A percentile compares a stretch with the other conserved stretches of the same genome.
Conservation (phyloP, 2,329 filamentous ascomycete genomes). For the Fusarium newnesense region DNA sequence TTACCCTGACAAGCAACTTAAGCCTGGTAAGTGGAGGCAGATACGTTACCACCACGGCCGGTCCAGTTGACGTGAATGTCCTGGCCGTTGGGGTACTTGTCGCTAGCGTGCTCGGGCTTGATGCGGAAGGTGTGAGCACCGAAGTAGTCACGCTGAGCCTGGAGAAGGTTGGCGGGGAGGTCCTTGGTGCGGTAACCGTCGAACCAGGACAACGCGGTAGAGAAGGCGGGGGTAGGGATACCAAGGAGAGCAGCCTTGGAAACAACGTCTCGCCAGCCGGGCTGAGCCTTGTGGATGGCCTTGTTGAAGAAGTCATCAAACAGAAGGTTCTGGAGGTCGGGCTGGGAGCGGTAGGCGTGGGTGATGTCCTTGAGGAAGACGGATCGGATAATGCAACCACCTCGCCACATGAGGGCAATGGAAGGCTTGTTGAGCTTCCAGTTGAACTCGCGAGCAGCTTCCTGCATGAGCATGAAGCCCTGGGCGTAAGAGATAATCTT, state of each 20-base stretch:
- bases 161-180: conserved; percentile 96
- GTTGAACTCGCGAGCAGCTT: conserved; percentile 94
- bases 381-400: conserved; percentile 99
- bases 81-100: conserved; percentile 84
- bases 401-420: conserved; percentile 99
- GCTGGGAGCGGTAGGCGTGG: conserved; percentile 91
- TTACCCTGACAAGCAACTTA: conserved; percentile 59
- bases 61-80: conserved; percentile 99
- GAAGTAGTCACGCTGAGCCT: conserved; percentile 99
- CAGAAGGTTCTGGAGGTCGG: conserved; percentile 95
- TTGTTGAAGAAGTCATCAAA: conserved; percentile 99
- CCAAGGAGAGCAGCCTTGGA: conserved; percentile 92
- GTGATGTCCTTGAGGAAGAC: conserved; percentile 99
- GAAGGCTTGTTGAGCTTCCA: conserved; percentile 99
- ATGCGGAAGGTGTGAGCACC: conserved; percentile 91
- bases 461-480: conserved; percentile 99
- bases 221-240: conserved; percentile 96
- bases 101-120: conserved; percentile 81
- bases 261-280: conserved; percentile 90
- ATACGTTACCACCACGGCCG: conserved; percentile 95
- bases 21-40: conserved; percentile 96
- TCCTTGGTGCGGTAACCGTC: conserved; percentile 98
- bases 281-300: conserved; percentile 96
- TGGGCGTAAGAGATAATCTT: conserved; percentile 99
- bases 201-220: conserved; percentile 97